These are phyloP conservation scores for Suillus weaverae DNA, from an alignment of 768 basidiomycete species.

Conservation along the genomic window DNA sequence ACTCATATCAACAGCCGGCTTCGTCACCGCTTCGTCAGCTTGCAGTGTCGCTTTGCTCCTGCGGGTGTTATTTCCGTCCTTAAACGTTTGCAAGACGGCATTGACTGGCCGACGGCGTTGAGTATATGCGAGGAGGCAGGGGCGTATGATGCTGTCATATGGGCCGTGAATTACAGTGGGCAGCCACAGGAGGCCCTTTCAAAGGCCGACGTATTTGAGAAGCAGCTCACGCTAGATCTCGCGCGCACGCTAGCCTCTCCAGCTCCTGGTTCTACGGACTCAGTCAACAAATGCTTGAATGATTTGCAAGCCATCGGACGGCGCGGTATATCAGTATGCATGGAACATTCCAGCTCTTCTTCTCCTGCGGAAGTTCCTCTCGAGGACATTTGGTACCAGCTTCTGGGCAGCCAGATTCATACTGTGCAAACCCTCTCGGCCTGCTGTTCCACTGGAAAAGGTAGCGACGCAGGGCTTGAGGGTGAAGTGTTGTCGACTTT, in stretches of 20 bases:
- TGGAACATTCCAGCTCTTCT: conserved; percentile 55
- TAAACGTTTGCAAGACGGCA: conserved; percentile 45
- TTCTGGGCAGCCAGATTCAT: conserved; percentile 80
- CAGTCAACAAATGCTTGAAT: conserved; percentile 40
- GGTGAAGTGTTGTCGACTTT: conserved; percentile 49
- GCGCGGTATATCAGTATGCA: conserved; percentile 67
- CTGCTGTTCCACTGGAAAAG: conserved; percentile 31
- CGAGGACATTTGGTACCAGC: conserved; percentile 89
- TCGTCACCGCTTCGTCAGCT: conserved; percentile 61
- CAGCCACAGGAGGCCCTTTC: conserved; percentile 63
- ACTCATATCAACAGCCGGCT: conserved; percentile 48
- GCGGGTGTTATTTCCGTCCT: conserved; percentile 62
- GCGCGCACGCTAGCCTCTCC: conserved; percentile 36
- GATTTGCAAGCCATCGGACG: conserved; percentile 59
- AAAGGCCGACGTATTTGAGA: conserved; percentile 63
- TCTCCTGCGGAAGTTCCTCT: conserved; percentile 44
- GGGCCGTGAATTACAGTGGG: conserved; percentile 70
- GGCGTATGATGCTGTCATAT: conserved; percentile 78
- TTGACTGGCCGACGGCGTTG: conserved; percentile 59
- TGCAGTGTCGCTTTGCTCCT: conserved; percentile 76
- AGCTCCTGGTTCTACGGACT: conserved; percentile 17
- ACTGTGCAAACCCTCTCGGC: conserved; percentile 70
- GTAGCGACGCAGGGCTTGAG: conserved; percentile 21
- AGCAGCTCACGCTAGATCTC: conserved; percentile 46
- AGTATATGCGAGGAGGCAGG: conserved; percentile 64